phyloP scores from a whole-genome alignment of 768 basidiomycete species.

The Hericium alpestre region DNA sequence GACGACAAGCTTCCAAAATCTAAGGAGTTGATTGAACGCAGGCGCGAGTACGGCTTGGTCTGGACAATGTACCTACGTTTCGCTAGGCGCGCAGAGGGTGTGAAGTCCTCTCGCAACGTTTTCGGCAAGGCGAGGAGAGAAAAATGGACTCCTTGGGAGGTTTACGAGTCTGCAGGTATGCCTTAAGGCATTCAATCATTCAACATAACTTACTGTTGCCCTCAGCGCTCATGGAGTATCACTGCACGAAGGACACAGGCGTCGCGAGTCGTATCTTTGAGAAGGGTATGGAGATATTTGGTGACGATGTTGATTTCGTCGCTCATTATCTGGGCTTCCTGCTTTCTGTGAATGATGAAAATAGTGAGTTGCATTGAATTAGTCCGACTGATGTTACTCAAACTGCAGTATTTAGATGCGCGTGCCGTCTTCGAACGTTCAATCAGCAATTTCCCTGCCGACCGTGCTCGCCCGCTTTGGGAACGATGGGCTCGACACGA shows the following conservation, averaged over 20 bases:
- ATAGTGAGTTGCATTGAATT: constrained; percentile 42
- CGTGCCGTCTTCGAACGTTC: constrained; percentile 91
- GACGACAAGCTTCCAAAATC: constrained; percentile 44
- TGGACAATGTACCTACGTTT: constrained; percentile 94
- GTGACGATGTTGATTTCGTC: constrained; percentile 76
- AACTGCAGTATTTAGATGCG: constrained; percentile 51
- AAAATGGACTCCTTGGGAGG: constrained; percentile 78
- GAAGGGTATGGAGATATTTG: constrained; percentile 77
- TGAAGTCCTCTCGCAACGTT: constrained; percentile 63
- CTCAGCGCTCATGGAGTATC: constrained; percentile 89
- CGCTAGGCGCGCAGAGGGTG: constrained; percentile 76
- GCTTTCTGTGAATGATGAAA: constrained; percentile 89
- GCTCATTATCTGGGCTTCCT: constrained; percentile 86
- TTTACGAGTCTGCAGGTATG: constrained; percentile 85
- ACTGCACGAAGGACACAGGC: constrained; percentile 64
- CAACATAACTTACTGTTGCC: constrained; percentile 4
- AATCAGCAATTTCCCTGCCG: constrained; percentile 64
- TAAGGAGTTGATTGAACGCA: constrained; percentile 48
- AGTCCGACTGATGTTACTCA: constrained; percentile 3
- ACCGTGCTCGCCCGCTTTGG: constrained; percentile 81
- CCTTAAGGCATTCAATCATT: background rate
- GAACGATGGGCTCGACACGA: constrained; percentile 94
- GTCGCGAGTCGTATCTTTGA: constrained; percentile 91
- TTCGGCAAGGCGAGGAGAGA: constrained; percentile 78
- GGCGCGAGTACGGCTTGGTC: constrained; percentile 66